phyloP scores from a whole-genome alignment of 179 eudicot species.

The Spergularia azorica region DNA sequence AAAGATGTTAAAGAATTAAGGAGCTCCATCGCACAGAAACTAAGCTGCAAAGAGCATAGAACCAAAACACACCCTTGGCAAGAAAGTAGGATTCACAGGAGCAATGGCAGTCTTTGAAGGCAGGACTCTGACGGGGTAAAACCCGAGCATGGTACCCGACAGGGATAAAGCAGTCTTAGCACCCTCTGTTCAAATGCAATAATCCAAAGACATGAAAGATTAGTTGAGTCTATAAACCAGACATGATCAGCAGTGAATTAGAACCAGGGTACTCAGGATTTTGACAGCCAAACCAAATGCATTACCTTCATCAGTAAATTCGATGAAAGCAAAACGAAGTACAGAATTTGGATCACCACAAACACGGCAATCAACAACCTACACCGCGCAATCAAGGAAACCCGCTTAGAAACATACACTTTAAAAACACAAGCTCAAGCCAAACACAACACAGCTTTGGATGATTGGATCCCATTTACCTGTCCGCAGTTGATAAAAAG shows the following conservation, averaged over 20 bases:
- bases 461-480: slow-evolving; percentile 36
- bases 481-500: slow-evolving; percentile 72
- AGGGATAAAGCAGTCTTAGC: slow-evolving; percentile 84
- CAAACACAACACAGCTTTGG: not conserved
- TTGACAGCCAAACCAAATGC: not conserved
- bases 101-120: slow-evolving; percentile 99
- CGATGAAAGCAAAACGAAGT: slow-evolving; percentile 92
- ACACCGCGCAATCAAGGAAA: slow-evolving; percentile 27
- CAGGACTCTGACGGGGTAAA: slow-evolving; percentile 84
- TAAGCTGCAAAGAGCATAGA: not conserved
- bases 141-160: slow-evolving; percentile 94
- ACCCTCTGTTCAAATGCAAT: slow-evolving; percentile 55
- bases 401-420: not conserved
- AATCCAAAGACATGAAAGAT: slow-evolving; percentile 10
- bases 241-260: slow-evolving; percentile 19
- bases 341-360: slow-evolving; percentile 93
- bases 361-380: slow-evolving; percentile 96
- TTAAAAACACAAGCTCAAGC: not conserved
- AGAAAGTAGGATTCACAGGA: slow-evolving; percentile 90
- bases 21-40: not conserved
- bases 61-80: slow-evolving; percentile 67
- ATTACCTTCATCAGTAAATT: slow-evolving; percentile 89
- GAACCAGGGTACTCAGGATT: not conserved
- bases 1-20: too few species aligned
- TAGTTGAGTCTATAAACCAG: not conserved